Conservation (phyloP, 768 basidiomycete genomes). For the Epithele typhae region DNA sequence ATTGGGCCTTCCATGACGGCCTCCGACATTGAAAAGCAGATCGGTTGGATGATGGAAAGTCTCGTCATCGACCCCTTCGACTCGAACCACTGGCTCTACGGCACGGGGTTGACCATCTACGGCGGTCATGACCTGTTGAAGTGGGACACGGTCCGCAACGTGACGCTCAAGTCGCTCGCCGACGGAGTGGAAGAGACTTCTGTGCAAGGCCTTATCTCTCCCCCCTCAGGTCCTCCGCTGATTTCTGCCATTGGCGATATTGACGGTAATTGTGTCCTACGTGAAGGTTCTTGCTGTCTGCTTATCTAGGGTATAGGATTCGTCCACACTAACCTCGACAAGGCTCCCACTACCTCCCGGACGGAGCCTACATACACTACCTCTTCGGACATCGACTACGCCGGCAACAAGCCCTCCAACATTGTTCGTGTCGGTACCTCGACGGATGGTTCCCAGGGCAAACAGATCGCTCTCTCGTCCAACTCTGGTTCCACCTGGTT, state of each 20-base stretch:
- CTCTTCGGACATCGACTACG: constrained; percentile 47
- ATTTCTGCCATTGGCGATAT: constrained; percentile 55
- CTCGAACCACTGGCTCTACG: constrained; percentile 66
- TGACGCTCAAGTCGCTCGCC: constrained; percentile 55
- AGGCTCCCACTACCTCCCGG: constrained; percentile 36
- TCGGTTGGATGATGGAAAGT: constrained; percentile 75
- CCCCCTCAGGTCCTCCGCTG: constrained; percentile 53
- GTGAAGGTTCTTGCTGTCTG: no score
- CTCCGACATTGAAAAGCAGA: constrained; percentile 42
- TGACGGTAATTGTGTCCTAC: constrained; percentile 35
- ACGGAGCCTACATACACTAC: constrained; percentile 46
- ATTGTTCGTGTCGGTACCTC: constrained; percentile 48
- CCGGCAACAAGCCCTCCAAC: constrained; percentile 45
- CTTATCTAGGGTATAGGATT: constrained; percentile 33
- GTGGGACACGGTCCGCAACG: constrained; percentile 58
- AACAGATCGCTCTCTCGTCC: constrained; percentile 54
- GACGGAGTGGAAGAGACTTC: constrained; percentile 65
- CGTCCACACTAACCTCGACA: constrained; percentile 39
- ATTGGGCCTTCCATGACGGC: constrained; percentile 46
- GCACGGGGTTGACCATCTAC: constrained; percentile 63
- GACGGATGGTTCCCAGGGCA: constrained; percentile 35
- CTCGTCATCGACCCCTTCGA: constrained; percentile 62
- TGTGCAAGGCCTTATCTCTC: constrained; percentile 54
- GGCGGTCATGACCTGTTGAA: constrained; percentile 52
- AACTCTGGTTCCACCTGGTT: constrained; percentile 53